A percentile compares a stretch with the other conserved stretches of the same genome.
These are phyloP conservation scores for Hyphodiscus hymeniophilus DNA, from an alignment of 495 filamentous ascomycete genomes.

Conservation along the genomic window DNA sequence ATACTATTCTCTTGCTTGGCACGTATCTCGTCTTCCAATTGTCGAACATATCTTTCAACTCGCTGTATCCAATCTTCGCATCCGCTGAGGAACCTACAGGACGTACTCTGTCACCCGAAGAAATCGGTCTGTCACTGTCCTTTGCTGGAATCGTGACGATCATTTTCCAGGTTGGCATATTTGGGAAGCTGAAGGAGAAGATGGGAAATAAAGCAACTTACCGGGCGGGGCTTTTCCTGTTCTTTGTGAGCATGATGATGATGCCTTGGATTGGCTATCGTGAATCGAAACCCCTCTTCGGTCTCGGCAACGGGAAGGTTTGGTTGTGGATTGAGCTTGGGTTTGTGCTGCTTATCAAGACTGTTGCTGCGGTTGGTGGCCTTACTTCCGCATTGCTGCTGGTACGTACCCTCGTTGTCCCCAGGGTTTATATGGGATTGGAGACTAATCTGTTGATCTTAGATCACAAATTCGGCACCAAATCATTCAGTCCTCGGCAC, in stretches of 20 bases:
- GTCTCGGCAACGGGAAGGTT: slow-evolving; percentile 44
- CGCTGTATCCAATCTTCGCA: slow-evolving; percentile 60
- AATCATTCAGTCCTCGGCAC: slow-evolving; percentile 81
- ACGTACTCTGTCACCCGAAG: slow-evolving; percentile 62
- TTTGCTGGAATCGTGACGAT: slow-evolving; percentile 81
- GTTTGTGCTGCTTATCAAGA: slow-evolving; percentile 74
- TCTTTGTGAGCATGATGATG: slow-evolving; percentile 72
- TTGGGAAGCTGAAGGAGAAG: slow-evolving; percentile 67
- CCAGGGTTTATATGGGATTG: too few relatives aligned
- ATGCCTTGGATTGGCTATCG: slow-evolving; percentile 89
- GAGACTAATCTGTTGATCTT: slow-evolving; percentile 9
- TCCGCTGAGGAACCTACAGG: slow-evolving; percentile 66
- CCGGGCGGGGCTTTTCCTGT: slow-evolving; percentile 67
- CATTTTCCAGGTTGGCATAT: slow-evolving; percentile 78
- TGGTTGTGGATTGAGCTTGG: slow-evolving; percentile 72
- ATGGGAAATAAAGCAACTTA: slow-evolving; percentile 84
- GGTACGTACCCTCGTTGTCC: slow-evolving; percentile 32
- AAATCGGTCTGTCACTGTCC: slow-evolving; percentile 79
- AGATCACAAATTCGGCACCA: slow-evolving; percentile 91
- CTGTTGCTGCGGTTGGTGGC: slow-evolving; percentile 78
- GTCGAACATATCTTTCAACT: slow-evolving; percentile 23
- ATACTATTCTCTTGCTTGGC: slow-evolving; percentile 63
- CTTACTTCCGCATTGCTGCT: slow-evolving; percentile 83
- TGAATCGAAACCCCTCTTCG: slow-evolving; percentile 36
- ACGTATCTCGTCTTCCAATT: slow-evolving; percentile 24